A percentile compares a stretch with the other conserved stretches of the same genome.
Evolutionary conservation across 2,329 filamentous ascomycete species (phyloP).

Genomic region (Penicillium hesseltinei): DNA sequence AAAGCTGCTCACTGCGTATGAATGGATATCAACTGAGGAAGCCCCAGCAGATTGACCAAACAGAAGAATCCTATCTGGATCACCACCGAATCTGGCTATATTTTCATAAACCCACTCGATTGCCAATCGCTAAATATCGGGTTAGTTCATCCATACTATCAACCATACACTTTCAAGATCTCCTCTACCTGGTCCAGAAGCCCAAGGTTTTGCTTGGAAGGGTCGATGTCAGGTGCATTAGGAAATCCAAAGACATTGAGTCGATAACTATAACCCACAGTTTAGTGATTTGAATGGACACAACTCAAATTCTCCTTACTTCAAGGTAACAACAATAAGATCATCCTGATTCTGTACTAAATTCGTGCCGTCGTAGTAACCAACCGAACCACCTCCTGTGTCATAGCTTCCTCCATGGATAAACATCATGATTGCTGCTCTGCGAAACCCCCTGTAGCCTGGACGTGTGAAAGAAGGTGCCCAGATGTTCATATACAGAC

Average conservation of each 20-base stretch:
- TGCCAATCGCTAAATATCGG: conserved; percentile 36
- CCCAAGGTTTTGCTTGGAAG: conserved; percentile 14
- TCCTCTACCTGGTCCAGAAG: conserved; percentile 18
- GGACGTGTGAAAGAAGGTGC: conserved; percentile 7
- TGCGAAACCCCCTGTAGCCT: background rate
- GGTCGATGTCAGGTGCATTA: conserved; percentile 14
- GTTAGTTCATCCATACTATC: background rate
- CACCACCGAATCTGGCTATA: conserved; percentile 53
- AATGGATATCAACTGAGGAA: conserved; percentile 9
- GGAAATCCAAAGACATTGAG: conserved; percentile 22
- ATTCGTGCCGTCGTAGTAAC: conserved; percentile 16
- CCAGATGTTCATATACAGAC: conserved; percentile 21
- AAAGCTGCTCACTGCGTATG: conserved; percentile 10
- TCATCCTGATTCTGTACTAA: conserved; percentile 16
- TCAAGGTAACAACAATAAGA: conserved; percentile 19
- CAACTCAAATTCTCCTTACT: conserved; percentile 2
- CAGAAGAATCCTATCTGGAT: conserved; percentile 48
- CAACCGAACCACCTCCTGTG: conserved; percentile 10
- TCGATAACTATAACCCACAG: conserved; percentile 15
- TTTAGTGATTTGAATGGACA: background rate
- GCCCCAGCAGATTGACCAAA: conserved; percentile 54
- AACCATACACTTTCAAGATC: no score
- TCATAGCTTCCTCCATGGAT: conserved; percentile 20
- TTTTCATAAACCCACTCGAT: conserved; percentile 54
- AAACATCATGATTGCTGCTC: conserved; percentile 19